These are phyloP conservation scores for Acephala macrosclerotiorum DNA, from an alignment of 2,329 filamentous ascomycete species.

Conservation along the genomic window DNA sequence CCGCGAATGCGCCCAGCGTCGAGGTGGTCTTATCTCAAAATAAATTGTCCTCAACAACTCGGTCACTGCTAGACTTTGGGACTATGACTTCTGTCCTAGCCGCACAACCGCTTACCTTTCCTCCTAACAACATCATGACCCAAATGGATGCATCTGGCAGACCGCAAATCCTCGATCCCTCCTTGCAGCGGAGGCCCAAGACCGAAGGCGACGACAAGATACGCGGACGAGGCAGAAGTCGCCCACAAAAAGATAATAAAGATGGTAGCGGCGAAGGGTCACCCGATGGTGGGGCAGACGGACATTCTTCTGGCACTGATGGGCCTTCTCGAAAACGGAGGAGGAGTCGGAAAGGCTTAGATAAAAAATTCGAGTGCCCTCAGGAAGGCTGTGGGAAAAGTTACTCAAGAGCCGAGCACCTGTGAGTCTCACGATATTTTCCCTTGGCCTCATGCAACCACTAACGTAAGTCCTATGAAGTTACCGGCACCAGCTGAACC, in stretches of 20 bases:
- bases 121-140: conserved; percentile 36
- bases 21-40: conserved; percentile 16
- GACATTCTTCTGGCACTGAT: conserved; percentile 43
- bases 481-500: conserved; percentile 93
- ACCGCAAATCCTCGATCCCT: conserved; percentile 36
- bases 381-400: conserved; percentile 91
- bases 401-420: conserved; percentile 94
- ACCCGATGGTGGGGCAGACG: conserved; percentile 37
- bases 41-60: conserved; percentile 5
- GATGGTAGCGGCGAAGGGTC: conserved; percentile 38
- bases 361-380: conserved; percentile 85
- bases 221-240: conserved; percentile 42
- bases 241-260: conserved; percentile 36
- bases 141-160: conserved; percentile 38
- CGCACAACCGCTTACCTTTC: conserved; percentile 38
- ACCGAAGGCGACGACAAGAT: conserved; percentile 39
- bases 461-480: conserved; percentile 46
- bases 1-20: conserved; percentile 19
- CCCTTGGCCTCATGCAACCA: background rate
- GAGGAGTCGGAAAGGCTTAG: conserved; percentile 77
- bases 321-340: conserved; percentile 60
- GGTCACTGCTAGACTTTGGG: conserved; percentile 15
- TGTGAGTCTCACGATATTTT: conserved; percentile 62
- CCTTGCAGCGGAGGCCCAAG: conserved; percentile 35
- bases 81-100: conserved; percentile 45